Conservation (phyloP, 208 protist genomes). For the Leishmania tropica region DNA sequence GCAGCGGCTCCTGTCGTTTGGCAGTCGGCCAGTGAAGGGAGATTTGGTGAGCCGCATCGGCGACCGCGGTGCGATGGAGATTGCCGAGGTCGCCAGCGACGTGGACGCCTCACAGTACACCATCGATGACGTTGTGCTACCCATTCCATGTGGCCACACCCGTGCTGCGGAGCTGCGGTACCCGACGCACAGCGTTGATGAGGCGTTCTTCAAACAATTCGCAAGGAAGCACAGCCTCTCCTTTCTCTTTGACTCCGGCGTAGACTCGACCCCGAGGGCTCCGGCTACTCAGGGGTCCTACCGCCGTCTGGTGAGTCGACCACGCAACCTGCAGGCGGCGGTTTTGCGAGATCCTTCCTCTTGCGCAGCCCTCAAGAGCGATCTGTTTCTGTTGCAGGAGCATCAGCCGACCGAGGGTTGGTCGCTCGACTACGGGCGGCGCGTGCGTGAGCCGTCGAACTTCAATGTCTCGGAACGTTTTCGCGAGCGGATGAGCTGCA, state of each 20-base stretch:
- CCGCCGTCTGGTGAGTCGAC: conserved; percentile 56
- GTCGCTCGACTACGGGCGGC: conserved; percentile 43
- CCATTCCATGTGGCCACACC: conserved; percentile 47
- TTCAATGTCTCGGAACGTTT: conserved; percentile 87
- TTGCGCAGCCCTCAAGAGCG: conserved; percentile 70
- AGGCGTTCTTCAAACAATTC: conserved; percentile 36
- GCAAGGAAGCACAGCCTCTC: conserved; percentile 37
- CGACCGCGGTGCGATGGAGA: conserved; percentile 1
- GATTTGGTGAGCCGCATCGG: conserved; percentile 51
- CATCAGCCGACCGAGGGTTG: conserved; percentile 38
- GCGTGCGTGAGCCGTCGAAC: conserved; percentile 74
- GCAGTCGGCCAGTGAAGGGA: conserved; percentile 50
- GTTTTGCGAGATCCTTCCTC: conserved; percentile 74
- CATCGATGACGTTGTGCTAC: conserved; percentile 81
- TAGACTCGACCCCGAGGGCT: background rate
- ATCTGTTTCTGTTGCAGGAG: conserved; percentile 79
- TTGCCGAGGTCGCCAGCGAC: conserved; percentile 32
- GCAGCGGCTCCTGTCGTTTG: conserved; percentile 58
- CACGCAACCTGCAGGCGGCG: conserved; percentile 44
- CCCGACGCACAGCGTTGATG: conserved; percentile 29
- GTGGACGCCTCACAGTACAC: conserved; percentile 36
- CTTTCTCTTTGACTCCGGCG: conserved; percentile 38
- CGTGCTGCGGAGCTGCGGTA: background rate
- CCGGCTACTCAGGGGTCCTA: conserved; percentile 23
- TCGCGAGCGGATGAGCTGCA: conserved; percentile 54